These are phyloP conservation scores for Paspalum notatum DNA, from an alignment of 176 grass and related monocot species.

Conservation along the genomic window DNA sequence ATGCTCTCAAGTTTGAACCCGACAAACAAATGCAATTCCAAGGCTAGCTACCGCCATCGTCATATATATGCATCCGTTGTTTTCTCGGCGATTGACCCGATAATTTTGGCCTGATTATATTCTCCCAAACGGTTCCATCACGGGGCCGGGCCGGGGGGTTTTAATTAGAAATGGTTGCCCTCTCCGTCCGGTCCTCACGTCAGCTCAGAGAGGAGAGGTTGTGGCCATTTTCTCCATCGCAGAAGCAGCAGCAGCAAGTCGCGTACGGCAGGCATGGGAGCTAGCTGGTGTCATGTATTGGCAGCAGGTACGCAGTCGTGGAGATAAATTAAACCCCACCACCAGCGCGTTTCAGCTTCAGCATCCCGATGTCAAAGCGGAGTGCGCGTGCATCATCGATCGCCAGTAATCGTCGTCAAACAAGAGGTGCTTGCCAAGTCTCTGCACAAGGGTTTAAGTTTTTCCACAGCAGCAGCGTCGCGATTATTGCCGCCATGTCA, in stretches of 20 bases:
- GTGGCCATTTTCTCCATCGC: constrained; percentile 23
- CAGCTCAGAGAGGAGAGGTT: constrained; percentile 1
- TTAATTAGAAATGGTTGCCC: constrained; percentile 31
- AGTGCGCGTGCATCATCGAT: neutral
- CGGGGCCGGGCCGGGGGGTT: neutral
- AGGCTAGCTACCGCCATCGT: constrained; percentile 11
- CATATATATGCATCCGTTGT: constrained; percentile 14
- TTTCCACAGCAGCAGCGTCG: neutral
- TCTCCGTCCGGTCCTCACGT: constrained; percentile 19
- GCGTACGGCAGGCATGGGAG: neutral
- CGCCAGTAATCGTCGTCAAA: constrained; percentile 3
- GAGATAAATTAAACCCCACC: neutral
- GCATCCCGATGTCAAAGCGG: constrained; percentile 34
- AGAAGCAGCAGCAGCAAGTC: neutral
- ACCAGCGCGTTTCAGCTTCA: neutral
- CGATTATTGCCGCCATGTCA: constrained; percentile 13
- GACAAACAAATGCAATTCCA: constrained; percentile 37
- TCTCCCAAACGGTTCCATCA: constrained; percentile 32
- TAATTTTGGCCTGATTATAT: constrained; percentile 25
- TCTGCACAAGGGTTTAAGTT: neutral
- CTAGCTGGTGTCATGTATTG: constrained; percentile 33
- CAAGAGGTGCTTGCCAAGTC: constrained; percentile 1
- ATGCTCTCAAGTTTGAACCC: constrained; percentile 28
- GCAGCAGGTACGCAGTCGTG: neutral
- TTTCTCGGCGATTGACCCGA: constrained; percentile 22